phyloP scores from a whole-genome alignment of 192 early-diverging fungal genomes.

The Polychytrium aggregatum region DNA sequence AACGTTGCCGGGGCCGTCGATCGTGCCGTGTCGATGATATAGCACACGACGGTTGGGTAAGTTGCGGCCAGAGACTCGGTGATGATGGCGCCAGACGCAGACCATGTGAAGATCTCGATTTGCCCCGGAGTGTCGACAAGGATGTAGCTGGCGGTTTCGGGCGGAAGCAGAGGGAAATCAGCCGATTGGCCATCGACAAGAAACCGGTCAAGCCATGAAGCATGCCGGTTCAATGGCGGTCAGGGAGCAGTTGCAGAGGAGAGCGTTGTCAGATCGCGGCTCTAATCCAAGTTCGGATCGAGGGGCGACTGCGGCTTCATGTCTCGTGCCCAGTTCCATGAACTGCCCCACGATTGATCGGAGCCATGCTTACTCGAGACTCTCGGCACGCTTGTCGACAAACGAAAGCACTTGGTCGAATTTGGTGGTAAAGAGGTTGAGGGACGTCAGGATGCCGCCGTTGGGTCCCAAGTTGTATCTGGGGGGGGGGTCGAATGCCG shows the following conservation, averaged over 20 bases:
- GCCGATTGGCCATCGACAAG: too few relatives aligned
- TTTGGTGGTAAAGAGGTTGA: constrained; percentile 96
- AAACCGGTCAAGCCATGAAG: too few relatives aligned
- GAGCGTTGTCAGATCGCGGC: neutral
- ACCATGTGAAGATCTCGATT: constrained; percentile 99
- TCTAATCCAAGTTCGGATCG: too few relatives aligned
- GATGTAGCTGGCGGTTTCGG: constrained; percentile 58
- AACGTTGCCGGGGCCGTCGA: constrained; percentile 87
- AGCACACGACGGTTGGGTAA: constrained; percentile 83
- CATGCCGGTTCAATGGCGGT: too few relatives aligned
- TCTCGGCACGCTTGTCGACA: constrained; percentile 62
- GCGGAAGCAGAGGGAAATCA: too few relatives aligned
- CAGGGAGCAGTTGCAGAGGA: neutral
- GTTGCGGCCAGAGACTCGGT: constrained; percentile 85
- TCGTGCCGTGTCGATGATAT: constrained; percentile 93
- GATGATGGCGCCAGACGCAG: constrained; percentile 90
- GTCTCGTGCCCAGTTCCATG: too few relatives aligned
- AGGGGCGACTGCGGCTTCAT: too few relatives aligned
- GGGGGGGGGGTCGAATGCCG: too few relatives aligned
- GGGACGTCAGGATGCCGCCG: constrained; percentile 88
- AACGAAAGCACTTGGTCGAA: constrained; percentile 93
- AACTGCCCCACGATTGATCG: too few relatives aligned
- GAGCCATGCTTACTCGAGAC: constrained; percentile 67
- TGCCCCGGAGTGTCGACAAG: constrained; percentile 94
- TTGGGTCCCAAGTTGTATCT: constrained; percentile 92